Percentiles rank a stretch among this genome's conserved stretches.
Evolutionary conservation across 208 protist genomes (phyloP).

Genomic region (Cochliopodium minus): DNA sequence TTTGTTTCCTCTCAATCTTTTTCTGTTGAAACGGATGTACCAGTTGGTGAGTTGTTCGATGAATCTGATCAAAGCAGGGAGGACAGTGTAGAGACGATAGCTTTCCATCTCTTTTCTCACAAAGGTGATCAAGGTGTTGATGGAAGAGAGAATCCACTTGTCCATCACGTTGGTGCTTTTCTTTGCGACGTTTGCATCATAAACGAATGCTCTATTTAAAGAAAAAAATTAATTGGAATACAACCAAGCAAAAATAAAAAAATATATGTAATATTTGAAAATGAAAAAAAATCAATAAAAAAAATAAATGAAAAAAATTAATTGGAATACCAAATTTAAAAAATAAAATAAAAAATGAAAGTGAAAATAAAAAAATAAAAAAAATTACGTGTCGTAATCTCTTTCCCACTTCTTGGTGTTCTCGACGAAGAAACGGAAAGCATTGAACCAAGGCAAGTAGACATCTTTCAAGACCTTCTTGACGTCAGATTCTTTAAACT

Average conservation of each 20-base stretch:
- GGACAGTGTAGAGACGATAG: constrained; percentile 97
- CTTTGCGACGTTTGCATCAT: neutral
- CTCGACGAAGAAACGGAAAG: constrained; percentile 90
- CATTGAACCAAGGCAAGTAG: constrained; percentile 94
- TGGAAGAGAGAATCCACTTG: constrained; percentile 88
- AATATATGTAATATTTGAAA: too few relatives aligned
- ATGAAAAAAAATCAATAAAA: too few relatives aligned
- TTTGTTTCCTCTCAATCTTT: constrained; percentile 71
- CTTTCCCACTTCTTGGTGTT: constrained; percentile 58
- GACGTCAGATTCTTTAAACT: constrained; percentile 77
- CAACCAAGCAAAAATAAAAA: too few relatives aligned
- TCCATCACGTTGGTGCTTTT: constrained; percentile 81
- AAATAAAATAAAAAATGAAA: too few relatives aligned
- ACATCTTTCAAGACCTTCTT: constrained; percentile 85
- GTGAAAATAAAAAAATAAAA: too few relatives aligned
- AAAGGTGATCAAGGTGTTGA: constrained; percentile 72
- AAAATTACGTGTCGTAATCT: constrained; percentile 24
- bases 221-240: too few relatives aligned
- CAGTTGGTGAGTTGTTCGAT: constrained; percentile 96
- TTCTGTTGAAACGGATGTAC: constrained; percentile 95
- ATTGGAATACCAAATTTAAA: too few relatives aligned
- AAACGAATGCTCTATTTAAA: neutral
- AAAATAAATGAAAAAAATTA: too few relatives aligned
- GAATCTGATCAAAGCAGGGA: constrained; percentile 85
- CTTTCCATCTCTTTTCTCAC: constrained; percentile 82